Base-by-base conservation (phyloP, 371 early-diverging fungal genomes). In the Mucor irregularis region DNA sequence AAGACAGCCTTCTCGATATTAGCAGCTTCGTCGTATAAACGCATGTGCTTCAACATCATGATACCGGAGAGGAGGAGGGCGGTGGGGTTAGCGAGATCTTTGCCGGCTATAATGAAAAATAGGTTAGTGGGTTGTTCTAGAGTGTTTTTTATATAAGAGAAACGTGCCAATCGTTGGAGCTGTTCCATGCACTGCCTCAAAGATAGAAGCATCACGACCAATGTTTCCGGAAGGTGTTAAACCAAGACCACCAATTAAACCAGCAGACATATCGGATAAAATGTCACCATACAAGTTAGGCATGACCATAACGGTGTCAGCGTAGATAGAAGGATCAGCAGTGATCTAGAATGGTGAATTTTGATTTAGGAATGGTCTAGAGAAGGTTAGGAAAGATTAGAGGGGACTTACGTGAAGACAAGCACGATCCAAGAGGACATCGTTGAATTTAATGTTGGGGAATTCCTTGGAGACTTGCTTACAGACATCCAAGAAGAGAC, bases 251-350 rank as follows among this genome's bases (percentile, higher is more conserved):
- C 99, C 99, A 67, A 98, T 96, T 56, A 98, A 83, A 65, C 99
- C 99, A 54, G 99, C 98, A 69, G 95, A 89, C 88, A 98, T 89
- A 67, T 98, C 99, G 35, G 91, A 91, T 53, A 98, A 81, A 78
- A 98, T 98, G 76, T 98, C 99, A 69, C 99, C 99, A 62, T 98
- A 97, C 74, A 98, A 84, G 87, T 98, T 98, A 56, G 99, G 98
- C 98, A 98, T 97, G 61, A 97, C 99, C 97, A 98, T 93, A 71
- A 98, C 99, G 38, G 93, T 92, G 61, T 92, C 86, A 33, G 85
- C 84, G 72, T 87, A 98, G 61, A 87, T 76, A 42, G 86, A 78
- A n/a, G 97, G 99, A 75, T 95, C 92, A 80, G 93, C 86, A 53
- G 95, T 95, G 54, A 98, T 94, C 87, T 95, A 82, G 11, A 19